Evolutionary conservation across 306 rosid genomes (phyloP).

Genomic region (Sophora flavescens): DNA sequence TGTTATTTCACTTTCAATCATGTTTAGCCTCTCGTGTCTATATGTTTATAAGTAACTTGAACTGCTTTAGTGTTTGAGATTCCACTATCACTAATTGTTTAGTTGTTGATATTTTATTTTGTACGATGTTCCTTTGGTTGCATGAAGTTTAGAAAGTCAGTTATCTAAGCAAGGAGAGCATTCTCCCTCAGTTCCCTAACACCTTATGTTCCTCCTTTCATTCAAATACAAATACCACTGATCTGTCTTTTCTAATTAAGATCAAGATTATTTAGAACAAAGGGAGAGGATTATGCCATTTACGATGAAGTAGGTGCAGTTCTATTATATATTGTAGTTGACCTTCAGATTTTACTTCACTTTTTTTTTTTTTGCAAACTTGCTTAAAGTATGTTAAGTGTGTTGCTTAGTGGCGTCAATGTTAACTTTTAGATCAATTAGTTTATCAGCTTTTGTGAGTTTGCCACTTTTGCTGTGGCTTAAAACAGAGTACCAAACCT

Average conservation of each 20-base stretch:
- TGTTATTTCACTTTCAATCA: background rate
- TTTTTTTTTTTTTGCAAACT: background rate
- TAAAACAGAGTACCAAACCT: constrained; percentile 1
- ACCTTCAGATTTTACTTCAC: background rate
- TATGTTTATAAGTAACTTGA: constrained; percentile 22
- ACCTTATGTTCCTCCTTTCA: background rate
- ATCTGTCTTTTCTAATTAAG: constrained; percentile 11
- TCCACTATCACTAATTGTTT: constrained; percentile 30
- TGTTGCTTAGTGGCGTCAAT: background rate
- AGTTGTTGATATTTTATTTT: constrained; percentile 34
- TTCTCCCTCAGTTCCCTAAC: no score
- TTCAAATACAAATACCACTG: no score
- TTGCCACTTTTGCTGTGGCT: background rate
- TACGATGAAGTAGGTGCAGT: constrained; percentile 9
- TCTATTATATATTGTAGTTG: background rate
- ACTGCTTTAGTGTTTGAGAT: constrained; percentile 38
- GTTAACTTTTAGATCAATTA: background rate
- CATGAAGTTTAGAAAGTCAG: constrained; percentile 15
- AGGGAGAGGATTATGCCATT: constrained; percentile 5
- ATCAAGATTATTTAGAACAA: constrained; percentile 12
- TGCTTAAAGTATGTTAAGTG: background rate
- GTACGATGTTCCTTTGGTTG: constrained; percentile 26
- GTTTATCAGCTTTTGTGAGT: background rate
- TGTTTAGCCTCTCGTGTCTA: background rate
- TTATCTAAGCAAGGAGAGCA: constrained; percentile 14